Percentiles rank a stretch among this genome's conserved stretches.
phyloP scores from a whole-genome alignment of 176 grass and related monocot species.

The Tillandsia leiboldiana region DNA sequence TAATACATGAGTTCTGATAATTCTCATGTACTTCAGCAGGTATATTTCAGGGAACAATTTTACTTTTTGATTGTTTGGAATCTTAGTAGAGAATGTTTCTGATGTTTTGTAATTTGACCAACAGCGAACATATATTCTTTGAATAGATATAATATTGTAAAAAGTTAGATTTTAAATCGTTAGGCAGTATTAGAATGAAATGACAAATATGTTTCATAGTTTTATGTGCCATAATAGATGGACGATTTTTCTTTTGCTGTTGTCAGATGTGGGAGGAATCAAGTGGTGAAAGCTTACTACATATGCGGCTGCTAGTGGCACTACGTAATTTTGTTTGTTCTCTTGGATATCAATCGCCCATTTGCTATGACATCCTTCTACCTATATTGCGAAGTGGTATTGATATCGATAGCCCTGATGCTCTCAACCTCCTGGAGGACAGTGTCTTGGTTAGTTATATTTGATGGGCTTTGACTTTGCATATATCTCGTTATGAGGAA shows the following conservation, averaged over 20 bases:
- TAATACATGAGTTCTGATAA: constrained; percentile 4
- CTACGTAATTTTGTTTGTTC: constrained; percentile 80
- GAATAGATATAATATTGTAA: too few relatives aligned
- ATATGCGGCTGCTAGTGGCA: constrained; percentile 85
- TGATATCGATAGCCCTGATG: constrained; percentile 78
- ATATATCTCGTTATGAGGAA: neutral
- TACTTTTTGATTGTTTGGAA: too few relatives aligned
- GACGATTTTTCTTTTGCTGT: constrained; percentile 22
- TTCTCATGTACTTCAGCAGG: neutral
- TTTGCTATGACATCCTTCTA: constrained; percentile 84
- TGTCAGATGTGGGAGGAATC: constrained; percentile 88
- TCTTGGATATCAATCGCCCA: constrained; percentile 66
- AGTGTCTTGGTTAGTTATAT: constrained; percentile 66
- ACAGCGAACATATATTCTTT: too few relatives aligned
- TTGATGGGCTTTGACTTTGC: constrained; percentile 4
- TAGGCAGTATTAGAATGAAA: too few relatives aligned
- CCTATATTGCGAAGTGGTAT: constrained; percentile 80
- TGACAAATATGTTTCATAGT: constrained; percentile 17
- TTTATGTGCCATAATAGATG: constrained; percentile 22
- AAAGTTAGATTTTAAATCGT: too few relatives aligned
- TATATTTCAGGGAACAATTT: neutral
- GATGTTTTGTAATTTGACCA: too few relatives aligned
- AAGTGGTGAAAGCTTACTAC: constrained; percentile 83
- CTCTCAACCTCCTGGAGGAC: constrained; percentile 99
- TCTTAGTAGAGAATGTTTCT: too few relatives aligned